phyloP scores from a whole-genome alignment of 2,329 filamentous ascomycete genomes.

The Didymellaceae sp. region DNA sequence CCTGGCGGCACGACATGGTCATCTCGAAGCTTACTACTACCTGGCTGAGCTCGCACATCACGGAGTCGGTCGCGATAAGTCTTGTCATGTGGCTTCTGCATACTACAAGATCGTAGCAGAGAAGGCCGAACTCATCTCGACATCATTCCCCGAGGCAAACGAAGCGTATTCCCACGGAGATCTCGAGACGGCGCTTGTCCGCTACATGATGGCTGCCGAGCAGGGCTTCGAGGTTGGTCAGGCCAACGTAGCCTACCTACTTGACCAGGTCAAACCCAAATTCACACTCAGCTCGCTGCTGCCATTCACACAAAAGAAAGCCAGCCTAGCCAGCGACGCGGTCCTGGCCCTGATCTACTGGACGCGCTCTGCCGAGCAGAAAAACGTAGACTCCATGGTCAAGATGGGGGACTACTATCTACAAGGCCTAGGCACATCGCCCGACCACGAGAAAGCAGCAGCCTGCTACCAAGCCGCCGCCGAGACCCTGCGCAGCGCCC shows the following conservation, averaged over 20 bases:
- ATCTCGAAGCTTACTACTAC: constrained; percentile 91
- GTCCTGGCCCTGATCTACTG: constrained; percentile 85
- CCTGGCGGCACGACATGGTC: constrained; percentile 78
- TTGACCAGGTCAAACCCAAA: constrained; percentile 67
- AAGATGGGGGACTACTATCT: constrained; percentile 99
- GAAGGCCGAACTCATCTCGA: constrained; percentile 86
- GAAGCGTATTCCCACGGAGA: constrained; percentile 80
- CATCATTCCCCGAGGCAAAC: constrained; percentile 83
- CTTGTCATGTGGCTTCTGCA: constrained; percentile 75
- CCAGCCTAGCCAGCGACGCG: constrained; percentile 62
- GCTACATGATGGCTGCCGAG: constrained; percentile 86
- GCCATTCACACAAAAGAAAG: constrained; percentile 52
- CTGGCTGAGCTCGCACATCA: constrained; percentile 85
- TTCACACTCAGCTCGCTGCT: constrained; percentile 63
- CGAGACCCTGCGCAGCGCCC: constrained; percentile 88
- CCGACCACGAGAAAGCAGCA: constrained; percentile 83
- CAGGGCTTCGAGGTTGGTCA: constrained; percentile 91
- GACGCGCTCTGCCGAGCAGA: constrained; percentile 91
- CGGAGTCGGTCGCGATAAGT: constrained; percentile 79
- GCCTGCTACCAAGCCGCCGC: constrained; percentile 92
- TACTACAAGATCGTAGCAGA: constrained; percentile 91
- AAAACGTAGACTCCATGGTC: constrained; percentile 90
- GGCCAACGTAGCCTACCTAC: constrained; percentile 85
- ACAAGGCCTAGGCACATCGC: constrained; percentile 72
- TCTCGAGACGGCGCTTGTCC: constrained; percentile 77